These are phyloP conservation scores for Penicillium sp. DNA, from an alignment of 2,329 filamentous ascomycete genomes.

Conservation along the genomic window DNA sequence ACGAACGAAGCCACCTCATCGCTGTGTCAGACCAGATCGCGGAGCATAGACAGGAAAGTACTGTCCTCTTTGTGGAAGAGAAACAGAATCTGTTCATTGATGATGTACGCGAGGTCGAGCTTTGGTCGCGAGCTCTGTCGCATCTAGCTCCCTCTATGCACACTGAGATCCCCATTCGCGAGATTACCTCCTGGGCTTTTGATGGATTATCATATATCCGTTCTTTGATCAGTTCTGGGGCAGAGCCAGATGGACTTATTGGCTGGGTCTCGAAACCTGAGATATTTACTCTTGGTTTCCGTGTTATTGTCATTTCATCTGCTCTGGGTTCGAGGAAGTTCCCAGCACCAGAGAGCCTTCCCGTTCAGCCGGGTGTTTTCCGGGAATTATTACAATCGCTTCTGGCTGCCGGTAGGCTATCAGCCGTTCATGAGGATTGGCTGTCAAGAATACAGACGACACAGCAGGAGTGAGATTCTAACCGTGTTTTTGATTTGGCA, in stretches of 20 bases:
- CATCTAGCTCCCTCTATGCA: slow-evolving; percentile 27
- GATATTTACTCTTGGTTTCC: slow-evolving; percentile 53
- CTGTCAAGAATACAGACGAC: slow-evolving; percentile 28
- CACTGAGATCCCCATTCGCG: slow-evolving; percentile 17
- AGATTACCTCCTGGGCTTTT: slow-evolving; percentile 33
- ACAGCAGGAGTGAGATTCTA: slow-evolving; percentile 8
- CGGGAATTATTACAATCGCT: slow-evolving; percentile 27
- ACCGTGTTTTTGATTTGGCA: too few species aligned
- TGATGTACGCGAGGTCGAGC: slow-evolving; percentile 65
- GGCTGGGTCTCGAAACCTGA: slow-evolving; percentile 69
- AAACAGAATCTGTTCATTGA: slow-evolving; percentile 95
- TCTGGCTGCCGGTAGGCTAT: slow-evolving; percentile 20
- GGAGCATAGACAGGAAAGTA: slow-evolving; percentile 38
- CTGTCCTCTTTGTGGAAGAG: slow-evolving; percentile 73
- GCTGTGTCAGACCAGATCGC: slow-evolving; percentile 32
- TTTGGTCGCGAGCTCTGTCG: slow-evolving; percentile 61
- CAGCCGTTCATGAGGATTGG: slow-evolving; percentile 34
- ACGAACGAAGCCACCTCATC: slow-evolving; percentile 13
- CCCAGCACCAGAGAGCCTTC: slow-evolving; percentile 16
- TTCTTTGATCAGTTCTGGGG: slow-evolving; percentile 25
- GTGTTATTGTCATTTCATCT: slow-evolving; percentile 39
- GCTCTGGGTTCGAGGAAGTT: slow-evolving; percentile 29
- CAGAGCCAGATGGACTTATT: slow-evolving; percentile 58
- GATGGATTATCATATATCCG: slow-evolving; percentile 32
- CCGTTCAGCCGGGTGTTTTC: slow-evolving; percentile 16